Base-by-base conservation (phyloP, 139 green algal species). In the Diplosphaera chodatii region DNA sequence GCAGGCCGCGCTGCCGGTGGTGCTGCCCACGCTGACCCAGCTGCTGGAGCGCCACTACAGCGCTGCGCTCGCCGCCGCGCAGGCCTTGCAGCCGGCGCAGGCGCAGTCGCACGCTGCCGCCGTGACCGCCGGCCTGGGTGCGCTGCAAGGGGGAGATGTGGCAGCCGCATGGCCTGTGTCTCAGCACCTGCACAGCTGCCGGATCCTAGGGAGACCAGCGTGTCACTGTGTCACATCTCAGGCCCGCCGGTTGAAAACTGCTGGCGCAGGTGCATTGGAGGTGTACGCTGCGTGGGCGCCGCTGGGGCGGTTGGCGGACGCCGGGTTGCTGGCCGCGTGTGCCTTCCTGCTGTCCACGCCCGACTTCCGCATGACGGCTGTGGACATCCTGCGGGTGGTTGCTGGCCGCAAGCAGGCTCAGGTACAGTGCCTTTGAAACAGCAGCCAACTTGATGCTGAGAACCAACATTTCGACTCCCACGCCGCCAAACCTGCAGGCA, bases 201-300 rank as follows among this genome's bases (percentile, higher is more conserved):
- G n/a, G n/a, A n/a, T n/a, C n/a, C n/a, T n/a, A n/a, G n/a, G n/a
- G n/a, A n/a, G n/a, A n/a, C n/a, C n/a, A n/a, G n/a, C n/a, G n/a
- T n/a, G n/a, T n/a, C n/a, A n/a, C n/a, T n/a, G n/a, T n/a, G n/a
- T n/a, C n/a, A n/a, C n/a, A n/a, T n/a, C n/a, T n/a, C n/a, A n/a
- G n/a, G n/a, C n/a, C n/a, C n/a, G n/a, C n/a, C n/a, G n/a, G n/a
- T n/a, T n/a, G n/a, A n/a, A n/a, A n/a, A n/a, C n/a, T n/a, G n/a
- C n/a, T n/a, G n/a, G n/a, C n/a, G 27, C 77, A 76, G 56, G 30
- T 5, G 65, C 56, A 32, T 32, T 70, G 77, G 55, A 29, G 48
- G 74, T 30, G 22, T 55, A 70, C 79, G 85, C 87, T 59, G 89
- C 92, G 71, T 94, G 88, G 88, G 85, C 86, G 15, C 89, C 88